phyloP scores from a whole-genome alignment of 1,284 basidiomycete species.

The Cerrena zonata region DNA sequence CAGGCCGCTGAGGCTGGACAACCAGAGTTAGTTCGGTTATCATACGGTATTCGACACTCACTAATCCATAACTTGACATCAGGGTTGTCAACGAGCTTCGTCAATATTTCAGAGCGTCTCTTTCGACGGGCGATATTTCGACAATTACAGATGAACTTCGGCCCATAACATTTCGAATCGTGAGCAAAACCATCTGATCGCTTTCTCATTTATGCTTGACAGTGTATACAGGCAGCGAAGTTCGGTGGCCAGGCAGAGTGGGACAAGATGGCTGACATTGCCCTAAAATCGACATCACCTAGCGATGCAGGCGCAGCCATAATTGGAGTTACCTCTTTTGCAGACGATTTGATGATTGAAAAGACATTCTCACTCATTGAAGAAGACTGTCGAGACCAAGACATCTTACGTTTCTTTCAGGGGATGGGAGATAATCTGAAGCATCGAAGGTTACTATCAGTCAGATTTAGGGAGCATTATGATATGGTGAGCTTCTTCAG shows the following conservation, averaged over 20 bases:
- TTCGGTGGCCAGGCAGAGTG: slow-evolving; percentile 64
- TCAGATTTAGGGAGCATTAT: slow-evolving; percentile 3
- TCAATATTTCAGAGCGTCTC: no score
- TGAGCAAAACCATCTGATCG: no score
- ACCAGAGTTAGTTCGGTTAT: slow-evolving; percentile 35
- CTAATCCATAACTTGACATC: no score
- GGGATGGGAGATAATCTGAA: slow-evolving; percentile 39
- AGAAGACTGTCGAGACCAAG: slow-evolving; percentile 53
- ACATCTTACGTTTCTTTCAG: slow-evolving; percentile 51
- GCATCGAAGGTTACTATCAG: background rate
- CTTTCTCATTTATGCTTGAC: no score
- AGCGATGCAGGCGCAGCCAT: slow-evolving; percentile 64
- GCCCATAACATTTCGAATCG: no score
- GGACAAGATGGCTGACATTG: slow-evolving; percentile 64
- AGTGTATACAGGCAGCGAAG: no score
- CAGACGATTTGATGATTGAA: slow-evolving; percentile 5
- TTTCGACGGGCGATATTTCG: no score
- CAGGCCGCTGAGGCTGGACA: slow-evolving; percentile 65
- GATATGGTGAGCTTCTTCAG: background rate
- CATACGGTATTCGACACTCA: background rate
- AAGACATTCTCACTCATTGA: slow-evolving; percentile 43
- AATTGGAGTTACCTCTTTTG: slow-evolving; percentile 22
- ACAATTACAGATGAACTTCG: no score
- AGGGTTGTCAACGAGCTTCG: no score
- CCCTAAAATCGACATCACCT: slow-evolving; percentile 70